A percentile compares a stretch with the other conserved stretches of the same genome.
Evolutionary conservation across 805 yeast species (phyloP).

Genomic region (Metschnikowia henanensis): DNA sequence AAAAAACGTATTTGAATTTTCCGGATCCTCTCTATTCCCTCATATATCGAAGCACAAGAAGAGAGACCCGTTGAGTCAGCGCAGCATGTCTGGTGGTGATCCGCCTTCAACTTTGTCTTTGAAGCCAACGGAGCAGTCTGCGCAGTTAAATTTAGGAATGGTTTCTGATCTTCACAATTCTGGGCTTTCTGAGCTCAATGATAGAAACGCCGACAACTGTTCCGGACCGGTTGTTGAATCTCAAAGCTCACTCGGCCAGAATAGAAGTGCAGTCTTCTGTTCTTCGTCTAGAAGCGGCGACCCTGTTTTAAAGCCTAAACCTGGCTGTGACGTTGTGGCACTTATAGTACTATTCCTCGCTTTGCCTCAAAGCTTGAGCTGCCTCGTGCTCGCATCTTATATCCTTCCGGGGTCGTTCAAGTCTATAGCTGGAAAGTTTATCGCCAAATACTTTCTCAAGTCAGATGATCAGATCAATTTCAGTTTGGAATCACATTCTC

Average conservation of each 20-base stretch:
- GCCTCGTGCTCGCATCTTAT: slow-evolving; percentile 24
- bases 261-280: neutral
- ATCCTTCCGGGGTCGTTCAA: slow-evolving; percentile 31
- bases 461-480: slow-evolving; percentile 7
- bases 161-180: too few species aligned
- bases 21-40: too few species aligned
- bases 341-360: slow-evolving; percentile 29
- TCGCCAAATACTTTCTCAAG: slow-evolving; percentile 21
- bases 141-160: too few species aligned
- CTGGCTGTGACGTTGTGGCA: slow-evolving; percentile 32
- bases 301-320: slow-evolving; percentile 12
- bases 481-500: slow-evolving; percentile 11
- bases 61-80: neutral
- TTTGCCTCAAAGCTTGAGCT: slow-evolving; percentile 28
- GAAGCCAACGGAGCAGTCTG: neutral
- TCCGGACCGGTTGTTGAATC: slow-evolving; percentile 5
- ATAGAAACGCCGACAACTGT: too few species aligned
- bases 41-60: too few species aligned
- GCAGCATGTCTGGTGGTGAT: neutral
- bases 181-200: too few species aligned
- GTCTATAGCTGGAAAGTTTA: slow-evolving; percentile 27
- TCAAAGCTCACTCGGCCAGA: neutral
- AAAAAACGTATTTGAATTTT: too few species aligned
- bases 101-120: neutral
- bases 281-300: neutral